Evolutionary conservation across 805 yeast genomes (phyloP).

Genomic region (Candida broadrunensis): DNA sequence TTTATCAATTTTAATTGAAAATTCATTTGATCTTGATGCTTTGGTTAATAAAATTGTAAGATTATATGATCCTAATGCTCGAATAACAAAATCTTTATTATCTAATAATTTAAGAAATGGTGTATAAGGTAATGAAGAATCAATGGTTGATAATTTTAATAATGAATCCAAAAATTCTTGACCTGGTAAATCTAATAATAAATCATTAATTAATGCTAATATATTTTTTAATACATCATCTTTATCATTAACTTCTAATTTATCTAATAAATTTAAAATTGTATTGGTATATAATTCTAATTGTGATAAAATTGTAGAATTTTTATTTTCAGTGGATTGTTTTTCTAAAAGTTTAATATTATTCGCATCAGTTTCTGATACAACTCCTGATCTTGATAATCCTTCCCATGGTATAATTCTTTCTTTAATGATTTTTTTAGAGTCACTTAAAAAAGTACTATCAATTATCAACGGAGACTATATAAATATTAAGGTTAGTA

Average conservation of each 20-base stretch:
- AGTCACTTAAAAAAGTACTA: slow-evolving; percentile 63
- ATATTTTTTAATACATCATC: slow-evolving; percentile 67
- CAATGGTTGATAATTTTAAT: slow-evolving; percentile 38
- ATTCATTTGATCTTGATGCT: slow-evolving; percentile 12
- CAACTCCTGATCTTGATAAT: slow-evolving; percentile 67
- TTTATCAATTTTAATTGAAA: slow-evolving; percentile 24
- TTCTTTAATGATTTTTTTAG: slow-evolving; percentile 65
- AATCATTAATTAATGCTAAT: slow-evolving; percentile 60
- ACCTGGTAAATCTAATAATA: slow-evolving; percentile 37
- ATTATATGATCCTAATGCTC: slow-evolving; percentile 53
- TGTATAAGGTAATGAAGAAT: slow-evolving; percentile 47
- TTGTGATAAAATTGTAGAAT: slow-evolving; percentile 39
- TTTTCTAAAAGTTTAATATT: slow-evolving; percentile 53
- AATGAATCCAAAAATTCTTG: slow-evolving; percentile 37
- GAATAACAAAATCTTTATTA: slow-evolving; percentile 54
- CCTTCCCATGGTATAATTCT: slow-evolving; percentile 93
- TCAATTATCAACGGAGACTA: slow-evolving; percentile 48
- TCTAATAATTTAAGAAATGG: slow-evolving; percentile 53
- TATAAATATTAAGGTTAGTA: slow-evolving; percentile 10
- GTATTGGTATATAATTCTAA: slow-evolving; percentile 53
- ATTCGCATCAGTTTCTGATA: slow-evolving; percentile 67
- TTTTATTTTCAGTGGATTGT: slow-evolving; percentile 41
- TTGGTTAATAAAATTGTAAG: slow-evolving; percentile 46
- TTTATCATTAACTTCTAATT: slow-evolving; percentile 40
- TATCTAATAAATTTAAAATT: slow-evolving; percentile 51